These are phyloP conservation scores for Warburgia ugandensis DNA, from an alignment of 164 flowering plant species.

Conservation along the genomic window DNA sequence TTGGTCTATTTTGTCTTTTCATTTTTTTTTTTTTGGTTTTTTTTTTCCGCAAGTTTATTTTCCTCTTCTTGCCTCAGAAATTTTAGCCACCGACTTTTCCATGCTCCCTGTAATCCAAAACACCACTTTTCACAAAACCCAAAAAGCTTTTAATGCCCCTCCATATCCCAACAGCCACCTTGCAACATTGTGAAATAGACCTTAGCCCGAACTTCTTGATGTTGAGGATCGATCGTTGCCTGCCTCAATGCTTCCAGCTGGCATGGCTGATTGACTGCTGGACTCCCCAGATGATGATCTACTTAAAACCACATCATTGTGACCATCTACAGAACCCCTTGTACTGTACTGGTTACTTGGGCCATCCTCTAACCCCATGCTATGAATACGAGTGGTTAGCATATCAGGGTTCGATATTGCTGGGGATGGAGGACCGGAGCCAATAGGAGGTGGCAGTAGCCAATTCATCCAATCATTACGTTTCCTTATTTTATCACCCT, in stretches of 20 bases:
- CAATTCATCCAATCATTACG: constrained; percentile 53
- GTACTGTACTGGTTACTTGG: constrained; percentile 9
- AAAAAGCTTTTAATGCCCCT: constrained; percentile 5
- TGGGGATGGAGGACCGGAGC: constrained; percentile 15
- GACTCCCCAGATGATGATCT: constrained; percentile 19
- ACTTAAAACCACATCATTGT: constrained; percentile 11
- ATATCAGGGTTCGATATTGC: constrained; percentile 13
- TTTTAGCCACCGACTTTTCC: not conserved
- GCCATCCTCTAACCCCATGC: constrained; percentile 31
- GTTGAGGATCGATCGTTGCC: constrained; percentile 9
- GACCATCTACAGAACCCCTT: constrained; percentile 14
- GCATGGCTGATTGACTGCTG: constrained; percentile 12
- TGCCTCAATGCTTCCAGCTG: constrained; percentile 12
- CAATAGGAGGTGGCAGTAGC: constrained; percentile 23
- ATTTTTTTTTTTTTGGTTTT: not conserved
- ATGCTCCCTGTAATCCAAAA: not conserved
- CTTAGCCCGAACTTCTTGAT: constrained; percentile 5
- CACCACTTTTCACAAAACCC: constrained; percentile 2
- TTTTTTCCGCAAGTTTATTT: constrained; percentile 4
- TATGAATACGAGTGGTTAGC: constrained; percentile 24
- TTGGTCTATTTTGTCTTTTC: constrained; percentile 3
- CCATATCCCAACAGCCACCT: too few relatives aligned
- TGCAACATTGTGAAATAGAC: too few relatives aligned
- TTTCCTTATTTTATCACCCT: constrained; percentile 59
- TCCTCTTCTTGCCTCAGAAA: constrained; percentile 5